Percentiles rank a stretch among this genome's conserved stretches.
Conservation (phyloP, 2,329 filamentous ascomycete species). For the Fusarium brevicatenulatum region DNA sequence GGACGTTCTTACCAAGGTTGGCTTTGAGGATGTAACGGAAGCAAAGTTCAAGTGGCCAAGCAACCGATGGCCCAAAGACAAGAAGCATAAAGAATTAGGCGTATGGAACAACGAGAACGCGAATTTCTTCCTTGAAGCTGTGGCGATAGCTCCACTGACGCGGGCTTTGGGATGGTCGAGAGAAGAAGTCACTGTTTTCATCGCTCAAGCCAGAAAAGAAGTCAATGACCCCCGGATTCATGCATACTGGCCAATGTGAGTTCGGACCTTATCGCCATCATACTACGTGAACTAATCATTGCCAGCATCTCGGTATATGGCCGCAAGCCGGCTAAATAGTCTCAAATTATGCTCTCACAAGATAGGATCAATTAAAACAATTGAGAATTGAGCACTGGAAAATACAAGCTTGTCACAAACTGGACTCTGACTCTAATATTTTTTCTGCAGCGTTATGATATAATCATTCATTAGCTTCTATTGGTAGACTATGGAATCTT, state of each 20-base stretch:
- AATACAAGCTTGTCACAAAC: background rate
- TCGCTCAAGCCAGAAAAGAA: slow-evolving; percentile 15
- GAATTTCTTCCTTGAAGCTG: background rate
- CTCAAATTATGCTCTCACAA: accelerated
- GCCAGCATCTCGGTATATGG: slow-evolving; percentile 12
- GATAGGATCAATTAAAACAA: background rate
- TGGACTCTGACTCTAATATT: accelerated
- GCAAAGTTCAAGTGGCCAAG: slow-evolving; percentile 20
- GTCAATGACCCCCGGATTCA: slow-evolving; percentile 14
- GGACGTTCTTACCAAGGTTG: background rate
- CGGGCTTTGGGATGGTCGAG: slow-evolving; percentile 14
- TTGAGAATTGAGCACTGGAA: background rate
- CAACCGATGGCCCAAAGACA: slow-evolving; percentile 21
- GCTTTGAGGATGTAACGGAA: slow-evolving; percentile 7
- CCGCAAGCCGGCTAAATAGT: background rate
- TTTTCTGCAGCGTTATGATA: too few relatives aligned
- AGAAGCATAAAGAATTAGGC: slow-evolving; percentile 22
- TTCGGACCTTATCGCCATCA: accelerated
- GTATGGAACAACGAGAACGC: slow-evolving; percentile 22
- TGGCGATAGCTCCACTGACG: slow-evolving; percentile 14
- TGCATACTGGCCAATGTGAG: slow-evolving; percentile 32
- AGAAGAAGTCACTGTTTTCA: slow-evolving; percentile 21
- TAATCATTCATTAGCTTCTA: background rate
- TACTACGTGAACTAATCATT: background rate
- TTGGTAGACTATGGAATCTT: background rate